Conservation (phyloP, 1,284 basidiomycete genomes). For the Trametes hirsuta region DNA sequence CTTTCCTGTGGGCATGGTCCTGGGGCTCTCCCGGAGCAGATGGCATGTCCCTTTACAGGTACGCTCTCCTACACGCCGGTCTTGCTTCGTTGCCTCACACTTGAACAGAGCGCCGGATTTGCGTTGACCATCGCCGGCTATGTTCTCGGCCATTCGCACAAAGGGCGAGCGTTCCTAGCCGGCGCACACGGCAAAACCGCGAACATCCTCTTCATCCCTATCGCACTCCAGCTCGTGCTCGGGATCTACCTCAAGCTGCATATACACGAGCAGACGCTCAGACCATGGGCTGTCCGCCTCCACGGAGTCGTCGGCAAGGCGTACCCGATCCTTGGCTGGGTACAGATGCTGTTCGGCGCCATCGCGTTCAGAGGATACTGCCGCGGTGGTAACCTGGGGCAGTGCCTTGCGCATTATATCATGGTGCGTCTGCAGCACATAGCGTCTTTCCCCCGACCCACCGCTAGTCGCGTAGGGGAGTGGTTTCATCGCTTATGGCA, state of each 20-base stretch:
- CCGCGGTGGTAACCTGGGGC: slow-evolving; percentile 68
- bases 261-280: slow-evolving; percentile 77
- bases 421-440: slow-evolving; percentile 55
- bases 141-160: slow-evolving; percentile 81
- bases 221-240: slow-evolving; percentile 68
- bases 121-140: slow-evolving; percentile 73
- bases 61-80: slow-evolving; percentile 15
- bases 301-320: slow-evolving; percentile 86
- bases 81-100: not conserved
- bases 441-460: not conserved
- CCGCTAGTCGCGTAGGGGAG: slow-evolving; percentile 50
- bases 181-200: slow-evolving; percentile 76
- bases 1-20: slow-evolving; percentile 87
- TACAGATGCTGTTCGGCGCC: slow-evolving; percentile 79
- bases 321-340: slow-evolving; percentile 90
- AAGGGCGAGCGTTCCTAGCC: slow-evolving; percentile 71
- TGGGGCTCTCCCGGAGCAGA: slow-evolving; percentile 77
- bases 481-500: slow-evolving; percentile 87
- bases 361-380: slow-evolving; percentile 73
- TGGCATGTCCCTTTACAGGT: slow-evolving; percentile 91
- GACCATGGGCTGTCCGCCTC: slow-evolving; percentile 72
- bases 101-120: slow-evolving; percentile 61
- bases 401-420: slow-evolving; percentile 91
- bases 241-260: slow-evolving; percentile 95
- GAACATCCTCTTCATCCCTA: slow-evolving; percentile 68